These are phyloP conservation scores for Cymbopogon citratus DNA, from an alignment of 176 grass and related monocot genomes.

Conservation along the genomic window DNA sequence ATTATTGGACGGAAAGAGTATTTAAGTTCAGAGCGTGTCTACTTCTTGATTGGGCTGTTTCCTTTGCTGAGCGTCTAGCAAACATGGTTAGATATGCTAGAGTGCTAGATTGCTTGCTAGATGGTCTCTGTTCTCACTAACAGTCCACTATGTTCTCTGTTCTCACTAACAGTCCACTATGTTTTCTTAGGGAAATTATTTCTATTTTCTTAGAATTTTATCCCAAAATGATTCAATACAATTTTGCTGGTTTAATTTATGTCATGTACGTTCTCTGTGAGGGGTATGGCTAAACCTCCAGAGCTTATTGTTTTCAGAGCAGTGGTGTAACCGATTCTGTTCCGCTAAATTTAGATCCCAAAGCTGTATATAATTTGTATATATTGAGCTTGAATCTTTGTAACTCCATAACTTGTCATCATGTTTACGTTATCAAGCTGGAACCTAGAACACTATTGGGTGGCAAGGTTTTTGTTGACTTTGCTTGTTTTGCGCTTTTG, in stretches of 20 bases:
- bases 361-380: neutral
- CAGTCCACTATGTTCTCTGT: neutral
- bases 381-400: neutral
- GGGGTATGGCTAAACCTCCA: neutral
- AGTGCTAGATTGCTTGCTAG: neutral
- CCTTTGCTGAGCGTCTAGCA: neutral
- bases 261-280: neutral
- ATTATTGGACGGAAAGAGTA: too few relatives aligned
- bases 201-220: neutral
- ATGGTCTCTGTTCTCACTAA: neutral
- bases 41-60: neutral
- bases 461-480: neutral
- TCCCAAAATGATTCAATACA: neutral
- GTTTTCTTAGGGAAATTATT: neutral
- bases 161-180: neutral
- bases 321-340: neutral
- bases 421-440: neutral
- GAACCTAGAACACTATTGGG: neutral
- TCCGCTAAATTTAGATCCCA: neutral
- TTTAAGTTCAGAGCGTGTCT: neutral
- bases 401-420: neutral
- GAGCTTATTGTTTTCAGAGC: neutral
- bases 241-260: neutral
- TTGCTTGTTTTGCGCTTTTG: neutral
- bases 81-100: neutral